phyloP scores from a whole-genome alignment of 2,329 filamentous ascomycete species.

The Hypomyces rosellus region DNA sequence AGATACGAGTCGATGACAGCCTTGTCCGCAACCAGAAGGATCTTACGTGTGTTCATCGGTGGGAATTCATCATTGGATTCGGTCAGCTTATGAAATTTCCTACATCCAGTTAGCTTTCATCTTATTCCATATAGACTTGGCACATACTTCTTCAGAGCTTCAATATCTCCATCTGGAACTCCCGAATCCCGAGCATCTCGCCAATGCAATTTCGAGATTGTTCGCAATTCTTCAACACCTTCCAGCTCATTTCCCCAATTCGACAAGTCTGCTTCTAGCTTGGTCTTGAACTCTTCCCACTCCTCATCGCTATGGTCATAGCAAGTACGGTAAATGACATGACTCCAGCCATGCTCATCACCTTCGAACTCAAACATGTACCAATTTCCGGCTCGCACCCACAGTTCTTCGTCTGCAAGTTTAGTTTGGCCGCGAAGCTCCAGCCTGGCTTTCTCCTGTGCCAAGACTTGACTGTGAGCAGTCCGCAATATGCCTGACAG shows the following conservation, averaged over 20 bases:
- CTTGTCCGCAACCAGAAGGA: constrained; percentile 20
- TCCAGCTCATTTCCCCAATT: constrained; percentile 20
- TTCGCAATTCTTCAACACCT: constrained; percentile 10
- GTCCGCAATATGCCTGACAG: not conserved
- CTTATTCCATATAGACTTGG: not conserved
- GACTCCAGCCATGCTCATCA: constrained; percentile 15
- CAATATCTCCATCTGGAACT: constrained; percentile 15
- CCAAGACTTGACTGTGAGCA: constrained; percentile 3
- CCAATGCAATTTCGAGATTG: constrained; percentile 18
- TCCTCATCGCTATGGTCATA: constrained; percentile 15
- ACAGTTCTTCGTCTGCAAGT: not conserved
- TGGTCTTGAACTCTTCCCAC: constrained; percentile 21
- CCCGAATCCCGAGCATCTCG: constrained; percentile 14
- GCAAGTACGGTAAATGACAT: constrained; percentile 19
- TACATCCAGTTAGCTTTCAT: not conserved
- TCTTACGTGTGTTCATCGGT: not conserved
- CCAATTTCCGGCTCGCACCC: constrained; percentile 3
- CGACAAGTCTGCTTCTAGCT: constrained; percentile 18
- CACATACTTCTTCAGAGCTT: constrained; percentile 18
- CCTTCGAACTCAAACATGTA: not conserved
- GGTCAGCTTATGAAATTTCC: no score
- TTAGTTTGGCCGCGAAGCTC: constrained; percentile 14
- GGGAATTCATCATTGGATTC: not conserved
- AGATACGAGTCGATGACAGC: constrained; percentile 21
- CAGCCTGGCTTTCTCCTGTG: constrained; percentile 1